A percentile compares a stretch with the other conserved stretches of the same genome.
phyloP scores from a whole-genome alignment of 768 basidiomycete species.

The Amanita phalloides region DNA sequence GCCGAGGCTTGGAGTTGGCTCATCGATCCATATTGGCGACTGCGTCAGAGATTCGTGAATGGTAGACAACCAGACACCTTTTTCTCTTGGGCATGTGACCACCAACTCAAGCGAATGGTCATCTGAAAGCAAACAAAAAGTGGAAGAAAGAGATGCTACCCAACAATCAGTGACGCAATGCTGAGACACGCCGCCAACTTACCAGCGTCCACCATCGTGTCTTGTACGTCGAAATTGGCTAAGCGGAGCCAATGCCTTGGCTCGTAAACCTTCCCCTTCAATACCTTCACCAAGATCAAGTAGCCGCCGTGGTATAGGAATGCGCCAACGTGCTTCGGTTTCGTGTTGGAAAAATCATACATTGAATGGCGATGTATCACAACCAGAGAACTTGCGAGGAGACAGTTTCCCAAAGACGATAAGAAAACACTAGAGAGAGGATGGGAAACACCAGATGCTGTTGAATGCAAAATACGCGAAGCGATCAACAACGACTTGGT shows the following conservation, averaged over 20 bases:
- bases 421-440: constrained; percentile 46
- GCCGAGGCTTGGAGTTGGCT: constrained; percentile 51
- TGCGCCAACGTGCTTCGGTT: constrained; percentile 80
- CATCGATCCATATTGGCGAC: constrained; percentile 39
- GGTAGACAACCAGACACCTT: constrained; percentile 74
- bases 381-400: constrained; percentile 80
- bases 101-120: constrained; percentile 80
- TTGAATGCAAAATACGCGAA: constrained; percentile 41
- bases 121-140: constrained; percentile 61
- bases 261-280: constrained; percentile 74
- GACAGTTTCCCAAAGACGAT: constrained; percentile 65
- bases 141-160: constrained; percentile 69
- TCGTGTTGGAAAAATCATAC: constrained; percentile 38
- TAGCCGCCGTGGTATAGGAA: constrained; percentile 86
- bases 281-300: constrained; percentile 77
- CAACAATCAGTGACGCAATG: constrained; percentile 3
- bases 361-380: constrained; percentile 61
- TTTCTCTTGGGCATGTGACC: constrained; percentile 76
- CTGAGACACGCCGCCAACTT: constrained; percentile 18
- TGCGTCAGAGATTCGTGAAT: constrained; percentile 44
- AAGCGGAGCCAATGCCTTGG: constrained; percentile 84
- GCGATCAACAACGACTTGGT: constrained; percentile 58
- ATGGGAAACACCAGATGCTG: constrained; percentile 21
- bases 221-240: constrained; percentile 57
- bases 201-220: constrained; percentile 69